Evolutionary conservation across 768 basidiomycete genomes (phyloP).

Genomic region (Infundibulicybe gibba): DNA sequence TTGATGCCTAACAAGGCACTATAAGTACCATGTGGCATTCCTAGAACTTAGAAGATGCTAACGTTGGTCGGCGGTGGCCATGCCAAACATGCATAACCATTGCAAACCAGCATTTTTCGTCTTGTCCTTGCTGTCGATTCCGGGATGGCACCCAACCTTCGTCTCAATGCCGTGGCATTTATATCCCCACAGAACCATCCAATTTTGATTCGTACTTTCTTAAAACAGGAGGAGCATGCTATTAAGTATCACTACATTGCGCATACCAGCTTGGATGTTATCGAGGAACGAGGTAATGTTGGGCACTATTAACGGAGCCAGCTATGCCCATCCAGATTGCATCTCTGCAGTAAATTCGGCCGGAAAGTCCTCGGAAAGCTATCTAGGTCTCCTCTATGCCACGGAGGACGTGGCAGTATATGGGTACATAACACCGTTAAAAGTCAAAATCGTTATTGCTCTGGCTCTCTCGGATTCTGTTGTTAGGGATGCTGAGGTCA

Average conservation of each 20-base stretch:
- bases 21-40: no score
- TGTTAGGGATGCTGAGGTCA: constrained; percentile 76
- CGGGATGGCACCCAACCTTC: constrained; percentile 64
- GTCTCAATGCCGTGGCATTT: constrained; percentile 80
- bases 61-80: no score
- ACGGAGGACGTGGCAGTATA: constrained; percentile 94
- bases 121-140: constrained; percentile 17
- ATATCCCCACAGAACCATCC: constrained; percentile 82
- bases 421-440: constrained; percentile 86
- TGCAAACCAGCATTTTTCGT: no score
- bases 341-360: constrained; percentile 36
- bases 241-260: constrained; percentile 91
- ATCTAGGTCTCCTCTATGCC: constrained; percentile 80
- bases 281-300: constrained; percentile 80
- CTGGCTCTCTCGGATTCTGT: constrained; percentile 79
- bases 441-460: constrained; percentile 82
- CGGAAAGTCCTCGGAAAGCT: constrained; percentile 70
- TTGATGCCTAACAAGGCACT: no score
- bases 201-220: constrained; percentile 74
- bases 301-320: constrained; percentile 5
- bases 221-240: constrained; percentile 45
- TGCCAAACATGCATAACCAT: no score
- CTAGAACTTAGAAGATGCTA: no score
- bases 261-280: constrained; percentile 85
- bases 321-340: background rate